Evolutionary conservation across 116 monocot species (phyloP), one percentile per base, ranked within the genome.

Genomic region (Phalaenopsis hybrid): DNA sequence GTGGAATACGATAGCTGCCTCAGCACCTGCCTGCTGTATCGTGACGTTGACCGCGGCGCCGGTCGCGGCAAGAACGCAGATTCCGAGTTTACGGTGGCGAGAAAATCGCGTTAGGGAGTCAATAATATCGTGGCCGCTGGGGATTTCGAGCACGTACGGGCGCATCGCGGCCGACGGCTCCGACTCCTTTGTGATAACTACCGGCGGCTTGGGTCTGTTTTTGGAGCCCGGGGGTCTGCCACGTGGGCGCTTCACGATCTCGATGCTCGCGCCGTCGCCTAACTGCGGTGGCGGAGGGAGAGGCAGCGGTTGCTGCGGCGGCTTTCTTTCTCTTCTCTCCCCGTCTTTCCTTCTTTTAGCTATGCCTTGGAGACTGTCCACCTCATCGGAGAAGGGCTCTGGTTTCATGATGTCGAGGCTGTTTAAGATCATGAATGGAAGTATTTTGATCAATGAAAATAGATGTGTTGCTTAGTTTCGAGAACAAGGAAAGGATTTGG

Each of bases 181-280:
- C 9, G 67, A 8, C 23, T 80, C 80, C 33, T 20, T 50, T 9
- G 67, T 80, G 37, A 80, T 80, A 17, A 80, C 21, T 0, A 41
- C 43, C 44, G 80, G 65, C 58, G 80, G 80, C 65, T 67, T 80
- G 20, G 65, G 63, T 45, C 33, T 63, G 67, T 80, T 80, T 34
- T 67, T 80, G 6, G 80, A 80, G 12, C 80, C 80, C 65, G 80
- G 80, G 8, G 80, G 80, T 20, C 80, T 44, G 21, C 80, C 80
- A 5, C 80, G 80, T 3, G 80, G 80, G 10, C 80, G 80, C 67
- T 80, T 80, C n/a, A 65, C 65, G 8, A 80, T 3, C 80, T 80
- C 80, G 63, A 80, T 58, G 63, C 80, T 80, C 45, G 63, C 8
- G 2, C 63, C 59, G 44, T 45, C 63, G 9, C 67, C 25, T 4